Conservation (phyloP, 371 early-diverging fungal species). For the Actinomortierella wolfii region DNA sequence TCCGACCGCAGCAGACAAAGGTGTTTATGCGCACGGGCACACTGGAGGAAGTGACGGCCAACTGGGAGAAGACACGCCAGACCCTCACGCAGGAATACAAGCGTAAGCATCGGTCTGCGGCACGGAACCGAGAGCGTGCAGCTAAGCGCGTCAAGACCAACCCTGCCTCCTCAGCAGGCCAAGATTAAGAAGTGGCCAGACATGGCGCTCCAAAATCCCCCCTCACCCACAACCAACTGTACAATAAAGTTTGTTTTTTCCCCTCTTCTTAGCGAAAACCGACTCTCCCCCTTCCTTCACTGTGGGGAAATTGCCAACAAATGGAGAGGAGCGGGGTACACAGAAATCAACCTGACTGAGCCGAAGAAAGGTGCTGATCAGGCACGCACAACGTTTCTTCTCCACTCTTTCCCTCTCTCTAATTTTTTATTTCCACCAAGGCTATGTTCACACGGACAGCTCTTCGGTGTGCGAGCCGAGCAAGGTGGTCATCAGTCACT, state of each 20-base stretch:
- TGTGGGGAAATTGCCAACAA: too few species aligned
- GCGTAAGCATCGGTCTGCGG: conserved; percentile 54
- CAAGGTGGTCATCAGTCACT: too few species aligned
- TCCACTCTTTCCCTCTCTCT: too few species aligned
- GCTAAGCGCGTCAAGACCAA: conserved; percentile 29
- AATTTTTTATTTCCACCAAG: too few species aligned
- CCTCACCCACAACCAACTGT: not conserved
- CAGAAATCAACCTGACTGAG: too few species aligned
- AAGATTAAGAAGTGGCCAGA: not conserved
- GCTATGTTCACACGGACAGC: too few species aligned
- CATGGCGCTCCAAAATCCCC: conserved; percentile 1
- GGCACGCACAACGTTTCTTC: too few species aligned
- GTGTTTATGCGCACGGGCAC: conserved; percentile 52
- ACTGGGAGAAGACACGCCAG: conserved; percentile 52
- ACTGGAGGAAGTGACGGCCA: conserved; percentile 51
- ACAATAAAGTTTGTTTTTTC: conserved; percentile 6
- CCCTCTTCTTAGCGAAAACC: not conserved
- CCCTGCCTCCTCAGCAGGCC: too few species aligned
- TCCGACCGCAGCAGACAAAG: conserved; percentile 14
- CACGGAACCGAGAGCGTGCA: conserved; percentile 42
- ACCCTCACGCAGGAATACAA: conserved; percentile 60
- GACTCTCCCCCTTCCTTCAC: conserved; percentile 6
- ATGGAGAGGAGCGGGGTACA: too few species aligned
- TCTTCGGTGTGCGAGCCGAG: too few species aligned
- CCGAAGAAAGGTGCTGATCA: too few species aligned